Evolutionary conservation across 2,329 filamentous ascomycete species (phyloP).

Genomic region (Trichocomaceae sp.): DNA sequence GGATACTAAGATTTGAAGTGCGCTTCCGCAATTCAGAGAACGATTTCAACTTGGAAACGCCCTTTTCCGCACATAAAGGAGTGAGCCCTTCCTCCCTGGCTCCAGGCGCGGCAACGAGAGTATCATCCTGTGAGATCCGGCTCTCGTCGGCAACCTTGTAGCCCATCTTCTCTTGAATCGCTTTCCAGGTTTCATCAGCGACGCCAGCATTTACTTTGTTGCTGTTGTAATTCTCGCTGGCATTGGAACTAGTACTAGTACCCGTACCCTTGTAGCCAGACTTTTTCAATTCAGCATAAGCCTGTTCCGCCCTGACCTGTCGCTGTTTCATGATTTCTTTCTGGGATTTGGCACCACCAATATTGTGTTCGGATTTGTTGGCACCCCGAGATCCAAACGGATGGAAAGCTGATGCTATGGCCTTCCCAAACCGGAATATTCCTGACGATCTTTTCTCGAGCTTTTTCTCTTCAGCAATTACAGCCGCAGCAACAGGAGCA

Average conservation of each 20-base stretch:
- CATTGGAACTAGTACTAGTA: neutral
- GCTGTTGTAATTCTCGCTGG: neutral
- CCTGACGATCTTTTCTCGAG: constrained; percentile 37
- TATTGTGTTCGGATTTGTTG: constrained; percentile 32
- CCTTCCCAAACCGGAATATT: constrained; percentile 52
- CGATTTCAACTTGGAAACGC: constrained; percentile 26
- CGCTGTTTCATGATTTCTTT: constrained; percentile 39
- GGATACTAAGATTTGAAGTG: constrained; percentile 26
- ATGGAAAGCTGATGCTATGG: constrained; percentile 49
- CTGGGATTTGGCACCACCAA: constrained; percentile 26
- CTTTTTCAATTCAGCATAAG: constrained; percentile 50
- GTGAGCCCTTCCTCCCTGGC: constrained; percentile 3
- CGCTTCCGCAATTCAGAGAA: constrained; percentile 32
- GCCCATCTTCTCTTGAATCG: constrained; percentile 28
- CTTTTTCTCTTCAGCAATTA: neutral
- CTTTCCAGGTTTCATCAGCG: constrained; percentile 31
- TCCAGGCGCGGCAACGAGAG: constrained; percentile 1
- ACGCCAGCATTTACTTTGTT: constrained; percentile 17
- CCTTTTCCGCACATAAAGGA: constrained; percentile 15
- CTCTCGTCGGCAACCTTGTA: constrained; percentile 17
- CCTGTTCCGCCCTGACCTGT: constrained; percentile 43
- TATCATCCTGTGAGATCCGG: constrained; percentile 9
- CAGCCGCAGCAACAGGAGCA: neutral
- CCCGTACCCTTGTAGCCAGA: constrained; percentile 42
- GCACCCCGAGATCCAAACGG: constrained; percentile 47